Conservation (phyloP, 176 grass and related monocot species). For the Canna indica region DNA sequence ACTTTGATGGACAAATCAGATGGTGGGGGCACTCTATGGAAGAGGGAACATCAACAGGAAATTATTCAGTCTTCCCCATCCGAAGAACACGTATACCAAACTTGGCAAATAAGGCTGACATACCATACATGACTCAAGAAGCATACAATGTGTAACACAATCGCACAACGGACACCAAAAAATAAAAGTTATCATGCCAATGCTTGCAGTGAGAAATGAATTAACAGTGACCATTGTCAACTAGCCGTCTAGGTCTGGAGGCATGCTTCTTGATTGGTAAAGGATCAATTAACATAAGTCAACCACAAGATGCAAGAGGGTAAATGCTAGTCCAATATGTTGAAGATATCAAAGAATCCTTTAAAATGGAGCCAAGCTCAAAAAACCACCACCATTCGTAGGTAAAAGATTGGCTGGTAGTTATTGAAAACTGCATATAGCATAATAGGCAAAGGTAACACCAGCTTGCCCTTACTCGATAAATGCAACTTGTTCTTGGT, state of each 20-base stretch:
- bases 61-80: no score
- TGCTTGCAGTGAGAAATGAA: neutral
- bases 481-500: neutral
- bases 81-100: no score
- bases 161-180: no score
- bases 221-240: neutral
- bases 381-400: neutral
- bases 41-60: no score
- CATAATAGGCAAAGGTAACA: neutral
- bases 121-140: no score
- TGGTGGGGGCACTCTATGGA: no score
- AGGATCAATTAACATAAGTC: neutral
- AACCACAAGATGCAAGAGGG: neutral
- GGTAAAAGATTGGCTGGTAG: neutral
- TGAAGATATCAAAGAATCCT: neutral
- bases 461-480: neutral
- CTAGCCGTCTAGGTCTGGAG: neutral
- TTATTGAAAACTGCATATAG: neutral
- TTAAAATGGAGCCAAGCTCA: neutral
- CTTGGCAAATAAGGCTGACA: neutral
- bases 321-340: neutral
- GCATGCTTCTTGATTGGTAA: neutral
- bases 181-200: neutral
- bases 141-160: no score
- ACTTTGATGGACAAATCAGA: no score